Evolutionary conservation across 1,139 yeast species (phyloP).

Genomic region (Protomyces lactucae-debilis): DNA sequence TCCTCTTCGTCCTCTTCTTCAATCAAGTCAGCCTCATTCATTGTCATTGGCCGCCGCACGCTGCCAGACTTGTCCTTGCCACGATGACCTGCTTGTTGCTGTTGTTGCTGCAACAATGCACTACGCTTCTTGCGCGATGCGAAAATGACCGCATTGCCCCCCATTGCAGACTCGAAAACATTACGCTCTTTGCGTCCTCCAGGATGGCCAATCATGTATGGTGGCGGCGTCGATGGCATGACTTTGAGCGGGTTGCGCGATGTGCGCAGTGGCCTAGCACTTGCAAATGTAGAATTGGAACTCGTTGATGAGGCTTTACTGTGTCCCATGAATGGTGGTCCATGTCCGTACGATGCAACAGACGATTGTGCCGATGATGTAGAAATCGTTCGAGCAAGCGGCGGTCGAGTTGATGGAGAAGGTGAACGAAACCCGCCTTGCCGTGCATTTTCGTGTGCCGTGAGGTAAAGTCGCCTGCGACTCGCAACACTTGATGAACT

Average conservation of each 20-base stretch:
- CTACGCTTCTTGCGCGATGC: slow-evolving; percentile 23
- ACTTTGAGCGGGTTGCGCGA: slow-evolving; percentile 23
- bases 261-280: slow-evolving; percentile 2
- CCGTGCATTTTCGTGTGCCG: neutral
- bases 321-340: slow-evolving; percentile 7
- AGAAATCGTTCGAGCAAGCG: slow-evolving; percentile 7
- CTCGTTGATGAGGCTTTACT: slow-evolving; percentile 24
- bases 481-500: neutral
- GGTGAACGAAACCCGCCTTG: neutral
- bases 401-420: neutral
- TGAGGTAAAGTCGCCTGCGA: neutral
- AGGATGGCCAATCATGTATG: slow-evolving; percentile 19
- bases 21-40: slow-evolving; percentile 1
- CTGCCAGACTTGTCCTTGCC: neutral
- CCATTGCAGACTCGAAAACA: slow-evolving; percentile 14
- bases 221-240: slow-evolving; percentile 24
- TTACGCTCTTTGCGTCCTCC: slow-evolving; percentile 20
- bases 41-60: slow-evolving; percentile 7
- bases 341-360: slow-evolving; percentile 15
- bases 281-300: slow-evolving; percentile 20
- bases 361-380: slow-evolving; percentile 21
- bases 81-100: neutral
- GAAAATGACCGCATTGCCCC: slow-evolving; percentile 3
- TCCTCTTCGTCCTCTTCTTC: slow-evolving; percentile 15
- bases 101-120: neutral